Base-by-base conservation (phyloP, 805 yeast species). In the Wickerhamiella occidentalis region DNA sequence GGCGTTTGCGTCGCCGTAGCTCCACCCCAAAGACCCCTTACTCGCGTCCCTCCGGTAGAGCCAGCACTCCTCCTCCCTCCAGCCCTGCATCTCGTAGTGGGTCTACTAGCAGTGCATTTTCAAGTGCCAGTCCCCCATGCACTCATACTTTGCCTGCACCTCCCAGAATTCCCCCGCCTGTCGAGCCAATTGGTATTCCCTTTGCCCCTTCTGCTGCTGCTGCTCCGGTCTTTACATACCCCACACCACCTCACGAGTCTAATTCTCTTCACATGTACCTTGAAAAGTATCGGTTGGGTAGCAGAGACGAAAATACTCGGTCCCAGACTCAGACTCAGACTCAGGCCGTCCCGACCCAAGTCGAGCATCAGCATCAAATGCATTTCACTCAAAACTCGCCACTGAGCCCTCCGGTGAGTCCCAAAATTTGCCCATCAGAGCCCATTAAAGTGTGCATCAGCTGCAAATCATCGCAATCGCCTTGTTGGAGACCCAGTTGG, bases 401-500 rank as follows among this genome's bases (percentile, higher is more conserved):
- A n/a, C 41, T 46, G 19, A 54, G 57, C 45, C 57, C 57, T n/a
- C 57, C 57, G 1, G 37, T 29, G 15, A 52, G 55, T 25, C 56
- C 56, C 15, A 18, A 36, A 9, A 15, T 36, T 9, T 26, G 49
- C 44, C 12, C 45, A 1, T 25, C 43, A 12, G 50, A 40, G 33
- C 45, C 47, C 12, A 26, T 40, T 18, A 47, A 49, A 48, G 48
- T 51, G 18, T 90, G 98, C 62, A 79, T 90, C 25, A 85, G 96
- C 5, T 90, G 98, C 67, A 86, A 87, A 6, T 78, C 92, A 1
- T 82, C 80, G 50, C 92, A 84, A 57, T 84, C 94, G 5, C 98
- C 98, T 3, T 90, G 98, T 66, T 90, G 98, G 98, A 77, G 98
- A 62, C 98, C 98, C 1, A 82, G 94, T 4, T 90, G 98, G 98